phyloP scores from a whole-genome alignment of 306 rosid genomes.

The Crataegus laevigata region DNA sequence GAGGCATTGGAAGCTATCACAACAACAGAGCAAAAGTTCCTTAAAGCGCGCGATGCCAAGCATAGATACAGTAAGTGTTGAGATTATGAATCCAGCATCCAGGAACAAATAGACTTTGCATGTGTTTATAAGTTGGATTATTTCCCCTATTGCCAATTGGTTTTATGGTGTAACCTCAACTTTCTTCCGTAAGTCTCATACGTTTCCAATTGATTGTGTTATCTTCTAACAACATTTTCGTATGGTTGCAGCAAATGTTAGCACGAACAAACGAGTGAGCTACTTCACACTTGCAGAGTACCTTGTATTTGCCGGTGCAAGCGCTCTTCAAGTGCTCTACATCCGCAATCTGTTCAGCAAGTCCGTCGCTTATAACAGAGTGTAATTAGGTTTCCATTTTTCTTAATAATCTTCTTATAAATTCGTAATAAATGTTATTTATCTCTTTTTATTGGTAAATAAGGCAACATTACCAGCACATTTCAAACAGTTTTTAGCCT shows the following conservation, averaged over 20 bases:
- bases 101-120: too few relatives aligned
- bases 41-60: background rate
- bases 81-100: too few relatives aligned
- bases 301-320: conserved; percentile 5
- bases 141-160: fast-evolving
- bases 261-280: conserved; percentile 11
- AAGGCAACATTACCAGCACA: background rate
- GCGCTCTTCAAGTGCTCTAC: conserved; percentile 13
- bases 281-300: conserved; percentile 12
- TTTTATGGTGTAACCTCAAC: too few relatives aligned
- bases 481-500: background rate
- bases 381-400: background rate
- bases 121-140: too few relatives aligned
- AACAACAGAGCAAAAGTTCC: conserved; percentile 7
- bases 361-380: background rate
- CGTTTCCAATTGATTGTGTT: background rate
- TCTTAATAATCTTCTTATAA: background rate
- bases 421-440: background rate
- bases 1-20: conserved; percentile 7
- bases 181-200: too few relatives aligned
- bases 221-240: background rate
- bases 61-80: conserved; percentile 8
- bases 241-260: background rate
- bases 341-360: conserved; percentile 12
- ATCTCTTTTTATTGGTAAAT: background rate